Percentiles rank a stretch among this genome's conserved stretches.
These are phyloP conservation scores for Hagleromyces aurorensis DNA, from an alignment of 805 yeast species.

Conservation along the genomic window DNA sequence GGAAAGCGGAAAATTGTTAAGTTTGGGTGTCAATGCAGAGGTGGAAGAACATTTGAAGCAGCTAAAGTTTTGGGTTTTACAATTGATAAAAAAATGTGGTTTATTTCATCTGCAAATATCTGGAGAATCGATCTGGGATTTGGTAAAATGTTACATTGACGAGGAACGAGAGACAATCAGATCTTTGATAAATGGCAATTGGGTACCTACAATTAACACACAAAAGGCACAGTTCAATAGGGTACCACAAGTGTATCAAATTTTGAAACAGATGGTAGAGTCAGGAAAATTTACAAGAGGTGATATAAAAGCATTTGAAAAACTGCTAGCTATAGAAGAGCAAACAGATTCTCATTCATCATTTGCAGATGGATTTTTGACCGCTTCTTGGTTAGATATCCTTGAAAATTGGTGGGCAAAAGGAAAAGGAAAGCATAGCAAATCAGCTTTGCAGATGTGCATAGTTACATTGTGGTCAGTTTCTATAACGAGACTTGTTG, in stretches of 20 bases:
- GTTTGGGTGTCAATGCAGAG: constrained; percentile 67
- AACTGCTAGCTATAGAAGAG: constrained; percentile 33
- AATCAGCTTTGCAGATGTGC: constrained; percentile 40
- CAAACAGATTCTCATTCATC: constrained; percentile 20
- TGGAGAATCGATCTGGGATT: constrained; percentile 59
- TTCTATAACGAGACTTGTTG: constrained; percentile 36
- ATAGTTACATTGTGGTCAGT: constrained; percentile 45
- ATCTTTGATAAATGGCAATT: constrained; percentile 46
- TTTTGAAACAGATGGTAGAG: constrained; percentile 40
- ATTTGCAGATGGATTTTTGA: constrained; percentile 51
- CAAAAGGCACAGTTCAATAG: constrained; percentile 29
- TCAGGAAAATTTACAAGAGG: constrained; percentile 38
- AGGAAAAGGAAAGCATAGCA: constrained; percentile 47
- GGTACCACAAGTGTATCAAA: constrained; percentile 42
- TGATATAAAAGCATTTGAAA: constrained; percentile 41
- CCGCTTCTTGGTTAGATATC: constrained; percentile 47
- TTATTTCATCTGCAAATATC: constrained; percentile 47
- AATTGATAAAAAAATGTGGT: constrained; percentile 44
- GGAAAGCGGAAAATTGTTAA: constrained; percentile 53
- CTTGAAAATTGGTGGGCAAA: constrained; percentile 51
- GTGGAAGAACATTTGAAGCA: constrained; percentile 45
- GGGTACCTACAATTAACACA: constrained; percentile 24
- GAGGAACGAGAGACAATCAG: constrained; percentile 40
- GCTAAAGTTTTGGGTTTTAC: constrained; percentile 44
- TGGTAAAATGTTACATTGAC: constrained; percentile 45